Conservation (phyloP, 306 rosid genomes). For the Acacia crassicarpa region DNA sequence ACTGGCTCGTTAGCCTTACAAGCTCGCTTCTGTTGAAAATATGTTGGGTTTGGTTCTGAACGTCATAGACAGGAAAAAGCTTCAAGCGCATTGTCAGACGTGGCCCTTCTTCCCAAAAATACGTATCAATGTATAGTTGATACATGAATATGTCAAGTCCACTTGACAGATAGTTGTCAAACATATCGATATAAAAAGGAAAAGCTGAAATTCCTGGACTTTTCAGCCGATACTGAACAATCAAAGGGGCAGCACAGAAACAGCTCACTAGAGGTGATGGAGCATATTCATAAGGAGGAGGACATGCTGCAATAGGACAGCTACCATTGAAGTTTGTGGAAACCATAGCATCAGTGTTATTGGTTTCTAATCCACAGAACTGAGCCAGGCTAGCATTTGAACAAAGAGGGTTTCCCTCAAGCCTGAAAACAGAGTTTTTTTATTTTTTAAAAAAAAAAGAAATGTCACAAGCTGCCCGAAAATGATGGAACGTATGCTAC, state of each 20-base stretch:
- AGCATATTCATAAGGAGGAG: constrained; percentile 62
- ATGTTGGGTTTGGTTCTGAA: constrained; percentile 20
- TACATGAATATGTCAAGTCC: constrained; percentile 41
- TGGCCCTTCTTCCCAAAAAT: constrained; percentile 69
- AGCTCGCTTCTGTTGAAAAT: constrained; percentile 56
- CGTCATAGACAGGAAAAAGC: constrained; percentile 57
- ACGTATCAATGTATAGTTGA: constrained; percentile 54
- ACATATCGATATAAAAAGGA: constrained; percentile 36
- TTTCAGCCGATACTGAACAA: constrained; percentile 69
- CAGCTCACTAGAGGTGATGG: constrained; percentile 32
- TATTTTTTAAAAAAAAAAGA: background rate
- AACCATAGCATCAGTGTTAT: constrained; percentile 3
- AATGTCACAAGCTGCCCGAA: constrained; percentile 5
- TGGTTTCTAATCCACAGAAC: constrained; percentile 55
- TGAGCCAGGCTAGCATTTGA: constrained; percentile 30
- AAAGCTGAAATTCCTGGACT: constrained; percentile 86
- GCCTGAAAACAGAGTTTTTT: constrained; percentile 57
- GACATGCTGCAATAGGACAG: constrained; percentile 55
- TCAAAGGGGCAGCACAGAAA: constrained; percentile 68
- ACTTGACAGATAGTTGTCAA: constrained; percentile 48
- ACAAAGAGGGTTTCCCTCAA: constrained; percentile 86
- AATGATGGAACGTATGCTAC: background rate
- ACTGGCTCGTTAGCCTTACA: constrained; percentile 46
- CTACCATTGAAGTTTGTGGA: constrained; percentile 23
- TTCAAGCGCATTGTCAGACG: constrained; percentile 68